Conservation (phyloP, 1,139 yeast genomes). For the Suhomyces yuchorum region DNA sequence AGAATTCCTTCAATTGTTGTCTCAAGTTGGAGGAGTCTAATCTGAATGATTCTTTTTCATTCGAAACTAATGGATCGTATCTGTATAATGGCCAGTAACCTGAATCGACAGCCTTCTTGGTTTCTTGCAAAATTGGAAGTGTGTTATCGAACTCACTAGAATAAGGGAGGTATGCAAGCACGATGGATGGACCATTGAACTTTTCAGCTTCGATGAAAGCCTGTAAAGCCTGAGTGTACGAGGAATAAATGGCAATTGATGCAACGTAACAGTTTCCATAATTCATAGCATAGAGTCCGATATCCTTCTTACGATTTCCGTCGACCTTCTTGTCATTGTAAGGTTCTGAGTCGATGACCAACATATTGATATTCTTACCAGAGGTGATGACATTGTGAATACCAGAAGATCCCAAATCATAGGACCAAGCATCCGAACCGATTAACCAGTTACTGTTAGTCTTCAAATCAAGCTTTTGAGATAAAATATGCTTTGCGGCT, state of each 20-base stretch:
- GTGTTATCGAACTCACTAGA: constrained; percentile 67
- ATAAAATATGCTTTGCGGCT: constrained; percentile 47
- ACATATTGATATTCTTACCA: constrained; percentile 77
- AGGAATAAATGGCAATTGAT: constrained; percentile 89
- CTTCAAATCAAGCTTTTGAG: constrained; percentile 46
- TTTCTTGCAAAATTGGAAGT: constrained; percentile 75
- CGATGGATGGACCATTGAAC: constrained; percentile 87
- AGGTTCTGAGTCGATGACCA: constrained; percentile 92
- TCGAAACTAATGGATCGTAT: constrained; percentile 62
- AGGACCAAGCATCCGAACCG: constrained; percentile 96
- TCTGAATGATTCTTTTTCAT: constrained; percentile 59
- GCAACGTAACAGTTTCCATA: constrained; percentile 91
- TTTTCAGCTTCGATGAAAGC: constrained; percentile 87
- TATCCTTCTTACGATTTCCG: constrained; percentile 78
- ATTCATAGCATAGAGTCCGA: constrained; percentile 94
- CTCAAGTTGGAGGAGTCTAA: constrained; percentile 84
- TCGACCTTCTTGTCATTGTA: constrained; percentile 36
- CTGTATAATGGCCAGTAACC: constrained; percentile 97
- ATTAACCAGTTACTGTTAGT: constrained; percentile 73
- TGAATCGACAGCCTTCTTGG: constrained; percentile 86
- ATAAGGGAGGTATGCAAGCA: constrained; percentile 88
- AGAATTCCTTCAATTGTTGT: constrained; percentile 73
- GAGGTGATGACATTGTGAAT: constrained; percentile 82
- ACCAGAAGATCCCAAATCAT: constrained; percentile 89
- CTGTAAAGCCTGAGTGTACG: constrained; percentile 89